A percentile compares a stretch with the other conserved stretches of the same genome.
Conservation (phyloP, 2,329 filamentous ascomycete species). For the Herpotrichia juniperi region DNA sequence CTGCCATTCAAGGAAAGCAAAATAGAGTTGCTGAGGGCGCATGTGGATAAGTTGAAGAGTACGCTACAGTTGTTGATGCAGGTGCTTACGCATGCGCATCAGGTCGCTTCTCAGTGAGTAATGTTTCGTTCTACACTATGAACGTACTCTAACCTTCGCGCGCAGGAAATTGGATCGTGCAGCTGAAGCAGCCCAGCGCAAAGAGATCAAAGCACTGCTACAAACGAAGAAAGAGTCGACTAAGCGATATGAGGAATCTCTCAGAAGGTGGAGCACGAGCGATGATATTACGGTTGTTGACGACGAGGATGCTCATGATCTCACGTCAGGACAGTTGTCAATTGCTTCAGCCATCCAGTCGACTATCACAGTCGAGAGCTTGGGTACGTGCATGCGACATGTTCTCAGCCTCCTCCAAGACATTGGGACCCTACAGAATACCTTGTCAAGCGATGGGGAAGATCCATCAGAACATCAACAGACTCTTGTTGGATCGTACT, state of each 20-base stretch:
- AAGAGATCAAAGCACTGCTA: constrained; percentile 30
- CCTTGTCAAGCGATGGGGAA: constrained; percentile 47
- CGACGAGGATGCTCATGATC: constrained; percentile 10
- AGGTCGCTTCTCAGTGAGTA: constrained; percentile 25
- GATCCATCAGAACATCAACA: constrained; percentile 35
- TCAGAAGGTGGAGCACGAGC: constrained; percentile 26
- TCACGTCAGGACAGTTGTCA: constrained; percentile 5
- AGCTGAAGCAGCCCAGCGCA: constrained; percentile 30
- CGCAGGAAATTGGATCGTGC: constrained; percentile 26
- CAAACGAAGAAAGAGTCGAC: constrained; percentile 29
- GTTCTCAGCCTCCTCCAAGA: constrained; percentile 26
- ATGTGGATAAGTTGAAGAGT: constrained; percentile 38
- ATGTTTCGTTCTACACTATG: not conserved
- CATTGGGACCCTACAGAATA: constrained; percentile 28
- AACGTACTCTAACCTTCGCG: not conserved
- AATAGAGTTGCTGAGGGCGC: constrained; percentile 32
- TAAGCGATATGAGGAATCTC: constrained; percentile 31
- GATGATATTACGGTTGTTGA: constrained; percentile 20
- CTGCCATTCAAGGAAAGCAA: constrained; percentile 39
- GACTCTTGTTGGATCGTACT: constrained; percentile 32
- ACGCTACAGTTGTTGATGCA: constrained; percentile 37
- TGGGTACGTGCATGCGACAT: constrained; percentile 32
- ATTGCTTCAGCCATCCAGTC: constrained; percentile 23
- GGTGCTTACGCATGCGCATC: constrained; percentile 33
- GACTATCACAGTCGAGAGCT: constrained; percentile 21